Conservation (phyloP, 257 asterid species). For the Salvia hispanica region DNA sequence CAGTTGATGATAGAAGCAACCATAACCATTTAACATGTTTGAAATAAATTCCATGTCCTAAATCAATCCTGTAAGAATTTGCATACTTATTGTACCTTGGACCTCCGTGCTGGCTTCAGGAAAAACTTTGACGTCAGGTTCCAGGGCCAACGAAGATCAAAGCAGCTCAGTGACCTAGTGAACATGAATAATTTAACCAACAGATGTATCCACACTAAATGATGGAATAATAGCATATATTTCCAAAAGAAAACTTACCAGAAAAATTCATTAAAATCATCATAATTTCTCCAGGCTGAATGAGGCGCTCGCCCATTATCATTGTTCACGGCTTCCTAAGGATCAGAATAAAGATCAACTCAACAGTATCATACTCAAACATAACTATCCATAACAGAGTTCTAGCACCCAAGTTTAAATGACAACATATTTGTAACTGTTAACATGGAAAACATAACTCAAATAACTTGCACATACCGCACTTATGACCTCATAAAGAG, state of each 20-base stretch:
- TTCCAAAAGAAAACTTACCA: conserved; percentile 55
- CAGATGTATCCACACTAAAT: conserved; percentile 7
- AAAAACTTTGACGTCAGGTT: conserved; percentile 64
- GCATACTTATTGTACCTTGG: conserved; percentile 61
- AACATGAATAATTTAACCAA: conserved; percentile 20
- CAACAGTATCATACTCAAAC: conserved; percentile 12
- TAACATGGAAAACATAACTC: conserved; percentile 20
- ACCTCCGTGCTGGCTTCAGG: conserved; percentile 71
- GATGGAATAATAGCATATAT: background rate
- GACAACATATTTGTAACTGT: background rate
- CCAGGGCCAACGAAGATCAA: conserved; percentile 99
- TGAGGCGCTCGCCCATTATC: conserved; percentile 94
- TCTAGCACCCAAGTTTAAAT: conserved; percentile 3
- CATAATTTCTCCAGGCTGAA: conserved; percentile 99
- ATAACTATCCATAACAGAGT: conserved; percentile 14
- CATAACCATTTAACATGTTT: background rate
- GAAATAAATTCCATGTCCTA: conserved; percentile 10
- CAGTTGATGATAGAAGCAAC: conserved; percentile 20
- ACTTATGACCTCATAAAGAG: conserved; percentile 79
- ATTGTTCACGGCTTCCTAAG: conserved; percentile 91
- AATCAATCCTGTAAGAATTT: conserved; percentile 9
- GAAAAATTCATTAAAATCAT: conserved; percentile 94
- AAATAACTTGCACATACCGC: conserved; percentile 62
- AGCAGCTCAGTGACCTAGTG: conserved; percentile 82
- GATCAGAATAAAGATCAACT: conserved; percentile 25